Evolutionary conservation across 768 basidiomycete species (phyloP).

Genomic region (Agaricus sinodeliciosus): DNA sequence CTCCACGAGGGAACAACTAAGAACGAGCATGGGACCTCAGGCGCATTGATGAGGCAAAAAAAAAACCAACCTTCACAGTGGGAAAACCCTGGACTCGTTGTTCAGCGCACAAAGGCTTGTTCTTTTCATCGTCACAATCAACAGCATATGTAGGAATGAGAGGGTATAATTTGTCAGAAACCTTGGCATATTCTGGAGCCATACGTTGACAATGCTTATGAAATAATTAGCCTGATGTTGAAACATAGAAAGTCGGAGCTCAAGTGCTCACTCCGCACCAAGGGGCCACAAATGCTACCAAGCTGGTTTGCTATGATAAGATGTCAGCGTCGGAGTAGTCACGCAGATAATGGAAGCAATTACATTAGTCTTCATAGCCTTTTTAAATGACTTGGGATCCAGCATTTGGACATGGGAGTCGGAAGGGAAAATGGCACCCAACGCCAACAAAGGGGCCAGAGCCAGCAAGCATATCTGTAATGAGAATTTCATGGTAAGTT

Average conservation of each 20-base stretch:
- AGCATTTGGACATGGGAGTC: slow-evolving; percentile 65
- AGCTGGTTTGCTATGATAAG: slow-evolving; percentile 50
- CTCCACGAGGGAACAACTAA: slow-evolving; percentile 76
- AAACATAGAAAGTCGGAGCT: not conserved
- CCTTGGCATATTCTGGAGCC: slow-evolving; percentile 81
- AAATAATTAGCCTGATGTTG: not conserved
- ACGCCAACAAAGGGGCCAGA: slow-evolving; percentile 40
- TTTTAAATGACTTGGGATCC: slow-evolving; percentile 62
- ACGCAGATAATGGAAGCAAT: slow-evolving; percentile 19
- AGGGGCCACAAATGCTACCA: slow-evolving; percentile 90
- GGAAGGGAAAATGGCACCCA: slow-evolving; percentile 39
- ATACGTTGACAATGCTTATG: slow-evolving; percentile 76
- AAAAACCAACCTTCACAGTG: slow-evolving; percentile 66
- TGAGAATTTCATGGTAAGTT: slow-evolving; percentile 25
- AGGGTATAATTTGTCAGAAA: slow-evolving; percentile 72
- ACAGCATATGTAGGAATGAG: slow-evolving; percentile 86
- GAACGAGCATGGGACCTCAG: not conserved
- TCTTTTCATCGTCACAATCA: slow-evolving; percentile 82
- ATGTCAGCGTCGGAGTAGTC: not conserved
- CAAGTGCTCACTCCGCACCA: slow-evolving; percentile 75
- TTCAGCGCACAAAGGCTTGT: slow-evolving; percentile 77
- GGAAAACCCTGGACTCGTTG: slow-evolving; percentile 86
- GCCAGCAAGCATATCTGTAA: slow-evolving; percentile 30
- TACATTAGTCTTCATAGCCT: slow-evolving; percentile 72
- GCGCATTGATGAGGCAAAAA: not conserved